A percentile compares a stretch with the other conserved stretches of the same genome.
These are phyloP conservation scores for Aureobasidium sp. DNA, from an alignment of 2,329 filamentous ascomycete genomes.

Conservation along the genomic window DNA sequence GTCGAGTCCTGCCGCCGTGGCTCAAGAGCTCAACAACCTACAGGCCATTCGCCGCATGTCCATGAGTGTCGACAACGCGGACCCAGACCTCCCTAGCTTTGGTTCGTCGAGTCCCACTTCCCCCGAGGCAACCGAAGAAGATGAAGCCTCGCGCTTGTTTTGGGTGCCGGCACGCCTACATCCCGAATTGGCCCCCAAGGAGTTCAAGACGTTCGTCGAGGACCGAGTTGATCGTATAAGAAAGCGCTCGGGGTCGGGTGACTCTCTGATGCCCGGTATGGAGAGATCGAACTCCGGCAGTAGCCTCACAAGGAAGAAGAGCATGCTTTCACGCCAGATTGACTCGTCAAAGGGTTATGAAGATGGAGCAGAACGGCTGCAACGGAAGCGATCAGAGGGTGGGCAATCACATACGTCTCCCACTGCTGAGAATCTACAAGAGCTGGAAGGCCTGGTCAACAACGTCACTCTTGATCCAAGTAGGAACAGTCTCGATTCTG, in stretches of 20 bases:
- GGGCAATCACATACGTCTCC: constrained; percentile 27
- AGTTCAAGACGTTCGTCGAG: constrained; percentile 95
- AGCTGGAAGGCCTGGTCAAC: constrained; percentile 74
- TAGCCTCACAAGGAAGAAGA: constrained; percentile 77
- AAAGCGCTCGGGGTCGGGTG: constrained; percentile 64
- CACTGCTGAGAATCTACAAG: constrained; percentile 53
- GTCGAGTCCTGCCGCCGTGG: constrained; percentile 79
- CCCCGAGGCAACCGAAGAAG: constrained; percentile 65
- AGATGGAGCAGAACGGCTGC: constrained; percentile 75
- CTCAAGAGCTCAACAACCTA: constrained; percentile 85
- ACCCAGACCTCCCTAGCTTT: constrained; percentile 72
- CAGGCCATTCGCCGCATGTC: constrained; percentile 88
- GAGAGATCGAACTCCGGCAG: constrained; percentile 50
- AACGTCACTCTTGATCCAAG: constrained; percentile 57
- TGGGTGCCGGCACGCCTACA: constrained; percentile 96
- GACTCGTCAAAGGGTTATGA: constrained; percentile 69
- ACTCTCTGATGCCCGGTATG: constrained; percentile 55
- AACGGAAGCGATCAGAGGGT: constrained; percentile 58
- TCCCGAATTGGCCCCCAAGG: constrained; percentile 87
- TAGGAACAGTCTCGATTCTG: constrained; percentile 36
- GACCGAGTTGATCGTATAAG: constrained; percentile 87
- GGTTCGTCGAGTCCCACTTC: constrained; percentile 59
- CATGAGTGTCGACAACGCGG: constrained; percentile 71
- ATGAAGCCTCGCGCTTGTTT: constrained; percentile 79
- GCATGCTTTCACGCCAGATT: constrained; percentile 89